Evolutionary conservation across 2,329 filamentous ascomycete species (phyloP).

Genomic region (Esteya vermicola): DNA sequence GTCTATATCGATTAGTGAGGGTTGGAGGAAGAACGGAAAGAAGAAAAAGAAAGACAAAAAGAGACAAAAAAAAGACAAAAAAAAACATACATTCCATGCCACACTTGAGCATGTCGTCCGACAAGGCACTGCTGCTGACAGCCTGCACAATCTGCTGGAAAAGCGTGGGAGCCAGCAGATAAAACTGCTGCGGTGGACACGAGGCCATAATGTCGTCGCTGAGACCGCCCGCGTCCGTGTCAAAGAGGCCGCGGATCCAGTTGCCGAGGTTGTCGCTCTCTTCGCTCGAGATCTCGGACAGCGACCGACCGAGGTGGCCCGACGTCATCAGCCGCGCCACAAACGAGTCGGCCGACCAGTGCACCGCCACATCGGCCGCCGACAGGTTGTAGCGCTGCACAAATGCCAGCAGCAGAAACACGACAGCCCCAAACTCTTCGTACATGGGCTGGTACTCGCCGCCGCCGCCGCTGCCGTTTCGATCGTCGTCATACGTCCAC

Average conservation of each 20-base stretch:
- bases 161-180: constrained; percentile 60
- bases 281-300: constrained; percentile 47
- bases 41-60: background rate
- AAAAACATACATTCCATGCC: constrained; percentile 47
- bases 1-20: constrained; percentile 21
- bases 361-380: constrained; percentile 47
- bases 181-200: constrained; percentile 72
- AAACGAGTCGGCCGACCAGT: constrained; percentile 44
- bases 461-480: background rate
- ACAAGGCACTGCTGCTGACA: constrained; percentile 48
- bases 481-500: constrained; percentile 36
- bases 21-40: no score
- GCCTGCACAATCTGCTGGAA: constrained; percentile 65
- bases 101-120: constrained; percentile 55
- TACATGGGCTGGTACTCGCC: constrained; percentile 72
- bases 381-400: constrained; percentile 61
- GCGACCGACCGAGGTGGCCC: constrained; percentile 39
- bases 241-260: constrained; percentile 69
- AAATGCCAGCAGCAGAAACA: constrained; percentile 60
- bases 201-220: constrained; percentile 71
- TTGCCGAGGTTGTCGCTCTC: constrained; percentile 53
- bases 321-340: constrained; percentile 50
- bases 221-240: constrained; percentile 57
- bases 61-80: constrained; percentile 2
- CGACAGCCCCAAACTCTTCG: constrained; percentile 68